A percentile compares a stretch with the other conserved stretches of the same genome.
Evolutionary conservation across 371 early-diverging fungal species (phyloP).

Genomic region (Mucor circinelloides): DNA sequence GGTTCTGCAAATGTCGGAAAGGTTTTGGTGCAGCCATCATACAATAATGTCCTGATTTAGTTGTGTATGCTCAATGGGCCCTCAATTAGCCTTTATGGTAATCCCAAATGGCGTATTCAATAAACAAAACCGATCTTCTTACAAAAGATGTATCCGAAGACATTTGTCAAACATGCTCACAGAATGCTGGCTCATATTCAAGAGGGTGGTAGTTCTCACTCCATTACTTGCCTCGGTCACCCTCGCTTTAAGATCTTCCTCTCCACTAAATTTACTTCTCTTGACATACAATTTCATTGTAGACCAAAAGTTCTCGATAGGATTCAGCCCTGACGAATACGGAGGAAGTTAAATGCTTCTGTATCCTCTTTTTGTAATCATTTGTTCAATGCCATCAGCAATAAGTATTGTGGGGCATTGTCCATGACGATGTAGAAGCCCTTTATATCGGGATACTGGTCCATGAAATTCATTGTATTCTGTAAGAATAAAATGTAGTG

Average conservation of each 20-base stretch:
- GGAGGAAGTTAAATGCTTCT: slow-evolving; percentile 9
- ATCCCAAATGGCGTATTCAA: slow-evolving; percentile 1
- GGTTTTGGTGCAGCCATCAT: neutral
- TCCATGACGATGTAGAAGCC: slow-evolving; percentile 14
- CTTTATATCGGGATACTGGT: slow-evolving; percentile 6
- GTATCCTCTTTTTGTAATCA: slow-evolving; percentile 6
- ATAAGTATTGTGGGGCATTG: slow-evolving; percentile 18
- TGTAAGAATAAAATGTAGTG: slow-evolving; percentile 10
- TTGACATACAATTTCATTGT: slow-evolving; percentile 5
- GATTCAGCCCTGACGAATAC: slow-evolving; percentile 11
- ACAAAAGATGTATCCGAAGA: neutral
- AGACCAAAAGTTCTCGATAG: too few species aligned
- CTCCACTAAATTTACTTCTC: neutral
- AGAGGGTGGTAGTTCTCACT: neutral
- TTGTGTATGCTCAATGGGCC: neutral
- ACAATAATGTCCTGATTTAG: neutral
- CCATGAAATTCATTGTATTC: slow-evolving; percentile 10
- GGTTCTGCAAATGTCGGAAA: slow-evolving; percentile 1
- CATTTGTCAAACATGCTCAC: slow-evolving; percentile 2
- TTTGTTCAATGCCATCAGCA: neutral
- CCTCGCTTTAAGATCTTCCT: neutral
- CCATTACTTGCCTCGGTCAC: neutral
- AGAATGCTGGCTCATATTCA: slow-evolving; percentile 1
- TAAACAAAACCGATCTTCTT: slow-evolving; percentile 1
- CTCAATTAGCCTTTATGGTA: neutral